Percentiles rank a stretch among this genome's conserved stretches.
These are phyloP conservation scores for Stipa capillata DNA, from an alignment of 176 grass and related monocot species.

Conservation along the genomic window DNA sequence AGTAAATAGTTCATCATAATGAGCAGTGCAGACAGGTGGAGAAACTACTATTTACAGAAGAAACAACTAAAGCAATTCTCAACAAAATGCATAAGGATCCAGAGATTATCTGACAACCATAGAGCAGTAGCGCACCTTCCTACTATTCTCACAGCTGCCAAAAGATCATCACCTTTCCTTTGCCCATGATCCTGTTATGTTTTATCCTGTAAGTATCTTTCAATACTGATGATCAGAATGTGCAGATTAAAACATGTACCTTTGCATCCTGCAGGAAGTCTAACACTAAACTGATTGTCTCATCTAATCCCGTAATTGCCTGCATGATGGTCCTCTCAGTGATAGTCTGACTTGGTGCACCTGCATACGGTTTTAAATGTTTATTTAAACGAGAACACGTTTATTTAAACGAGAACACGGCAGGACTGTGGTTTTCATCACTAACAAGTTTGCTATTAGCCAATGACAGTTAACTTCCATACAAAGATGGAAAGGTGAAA, in stretches of 20 bases:
- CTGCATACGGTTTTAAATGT: constrained; percentile 26
- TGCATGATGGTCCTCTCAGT: constrained; percentile 70
- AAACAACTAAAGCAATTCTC: background rate
- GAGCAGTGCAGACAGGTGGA: background rate
- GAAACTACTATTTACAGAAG: background rate
- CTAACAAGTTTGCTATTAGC: background rate
- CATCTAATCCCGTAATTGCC: constrained; percentile 77
- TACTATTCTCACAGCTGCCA: constrained; percentile 79
- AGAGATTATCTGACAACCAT: constrained; percentile 2
- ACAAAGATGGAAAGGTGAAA: background rate
- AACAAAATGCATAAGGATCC: background rate
- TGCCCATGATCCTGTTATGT: constrained; percentile 65
- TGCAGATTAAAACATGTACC: constrained; percentile 40
- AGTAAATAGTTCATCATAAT: background rate
- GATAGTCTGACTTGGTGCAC: constrained; percentile 28
- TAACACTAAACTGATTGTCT: constrained; percentile 73
- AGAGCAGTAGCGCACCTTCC: constrained; percentile 53
- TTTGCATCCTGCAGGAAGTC: constrained; percentile 94
- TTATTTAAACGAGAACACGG: background rate
- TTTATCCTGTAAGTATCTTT: constrained; percentile 22
- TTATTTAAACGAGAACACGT: too few relatives aligned
- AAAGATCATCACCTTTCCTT: constrained; percentile 83
- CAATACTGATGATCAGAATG: background rate
- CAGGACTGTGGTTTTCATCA: background rate
- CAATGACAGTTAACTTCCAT: background rate